These are phyloP conservation scores for Chrysanthemum makinoi DNA, from an alignment of 129 eudicot species.

Conservation along the genomic window DNA sequence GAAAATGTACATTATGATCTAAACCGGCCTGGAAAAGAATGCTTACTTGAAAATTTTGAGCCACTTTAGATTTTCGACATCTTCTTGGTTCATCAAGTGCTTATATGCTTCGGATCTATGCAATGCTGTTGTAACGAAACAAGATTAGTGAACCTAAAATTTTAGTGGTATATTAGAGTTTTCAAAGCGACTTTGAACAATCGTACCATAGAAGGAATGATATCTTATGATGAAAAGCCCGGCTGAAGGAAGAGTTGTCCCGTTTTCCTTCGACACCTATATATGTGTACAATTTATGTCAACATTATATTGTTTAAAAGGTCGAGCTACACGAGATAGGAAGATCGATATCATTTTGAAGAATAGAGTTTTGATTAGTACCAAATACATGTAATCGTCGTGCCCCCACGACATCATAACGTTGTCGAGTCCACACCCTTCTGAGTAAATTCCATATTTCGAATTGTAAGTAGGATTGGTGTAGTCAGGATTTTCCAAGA, in stretches of 20 bases:
- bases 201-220: constrained; percentile 85
- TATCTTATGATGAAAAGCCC: constrained; percentile 85
- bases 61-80: constrained; percentile 73
- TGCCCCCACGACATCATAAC: constrained; percentile 96
- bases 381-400: constrained; percentile 96
- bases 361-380: constrained; percentile 15
- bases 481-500: constrained; percentile 64
- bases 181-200: constrained; percentile 31
- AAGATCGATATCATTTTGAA: neutral
- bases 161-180: neutral
- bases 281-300: neutral
- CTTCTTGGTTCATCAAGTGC: constrained; percentile 86
- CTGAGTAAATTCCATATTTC: constrained; percentile 57
- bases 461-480: constrained; percentile 63
- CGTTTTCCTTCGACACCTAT: constrained; percentile 77
- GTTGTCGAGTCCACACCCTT: constrained; percentile 80
- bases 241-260: constrained; percentile 75
- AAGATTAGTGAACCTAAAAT: neutral
- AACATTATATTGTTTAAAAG: neutral
- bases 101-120: constrained; percentile 77
- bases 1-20: neutral
- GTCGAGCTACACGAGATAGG: neutral
- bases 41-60: constrained; percentile 75
- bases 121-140: constrained; percentile 41
- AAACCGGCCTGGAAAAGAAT: neutral